Conservation (phyloP, 345 rosid species). For the Linum tenue region DNA sequence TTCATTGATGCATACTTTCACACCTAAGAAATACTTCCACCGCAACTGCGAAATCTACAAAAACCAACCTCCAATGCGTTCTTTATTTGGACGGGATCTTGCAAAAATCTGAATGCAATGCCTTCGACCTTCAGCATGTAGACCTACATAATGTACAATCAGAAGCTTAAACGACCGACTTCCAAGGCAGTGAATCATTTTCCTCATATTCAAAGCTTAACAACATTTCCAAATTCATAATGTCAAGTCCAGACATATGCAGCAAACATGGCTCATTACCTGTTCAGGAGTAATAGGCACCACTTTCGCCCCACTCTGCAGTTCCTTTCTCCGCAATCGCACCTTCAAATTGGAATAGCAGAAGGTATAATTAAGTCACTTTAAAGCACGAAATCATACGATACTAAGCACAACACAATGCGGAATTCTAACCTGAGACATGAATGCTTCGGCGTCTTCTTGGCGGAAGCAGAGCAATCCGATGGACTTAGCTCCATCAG, state of each 20-base stretch:
- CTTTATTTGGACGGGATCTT: slow-evolving; percentile 88
- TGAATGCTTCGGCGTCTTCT: slow-evolving; percentile 91
- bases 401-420: background rate
- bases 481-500: slow-evolving; percentile 67
- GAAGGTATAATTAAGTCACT: background rate
- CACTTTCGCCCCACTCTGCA: slow-evolving; percentile 59
- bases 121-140: slow-evolving; percentile 89
- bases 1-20: background rate
- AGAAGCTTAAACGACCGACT: background rate
- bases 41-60: background rate
- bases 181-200: background rate
- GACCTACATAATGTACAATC: slow-evolving; percentile 34
- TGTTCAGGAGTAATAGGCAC: slow-evolving; percentile 90
- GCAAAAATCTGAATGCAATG: slow-evolving; percentile 86
- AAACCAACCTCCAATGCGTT: slow-evolving; percentile 76
- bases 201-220: background rate
- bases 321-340: slow-evolving; percentile 65
- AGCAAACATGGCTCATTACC: slow-evolving; percentile 26
- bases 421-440: slow-evolving; percentile 52
- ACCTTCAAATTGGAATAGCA: slow-evolving; percentile 31
- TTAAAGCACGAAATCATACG: background rate
- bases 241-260: background rate
- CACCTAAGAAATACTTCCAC: background rate
- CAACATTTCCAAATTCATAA: background rate
- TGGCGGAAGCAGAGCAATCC: slow-evolving; percentile 87